Conservation (phyloP, 169 alveolate genomes). For the Eimeria brunetti region DNA sequence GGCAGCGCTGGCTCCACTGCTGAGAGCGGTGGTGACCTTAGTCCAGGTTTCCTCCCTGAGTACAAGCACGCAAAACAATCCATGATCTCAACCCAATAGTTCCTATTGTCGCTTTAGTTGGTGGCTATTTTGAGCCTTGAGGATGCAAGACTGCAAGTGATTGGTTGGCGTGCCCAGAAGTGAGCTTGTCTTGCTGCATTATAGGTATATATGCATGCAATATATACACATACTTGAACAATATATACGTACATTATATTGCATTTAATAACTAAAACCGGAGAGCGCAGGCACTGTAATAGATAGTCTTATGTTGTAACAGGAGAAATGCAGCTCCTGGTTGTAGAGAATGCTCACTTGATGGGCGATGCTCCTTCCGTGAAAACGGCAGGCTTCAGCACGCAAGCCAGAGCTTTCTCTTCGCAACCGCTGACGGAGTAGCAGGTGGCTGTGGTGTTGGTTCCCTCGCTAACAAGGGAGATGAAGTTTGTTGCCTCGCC, state of each 20-base stretch:
- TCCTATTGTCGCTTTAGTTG: not conserved
- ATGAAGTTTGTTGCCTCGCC: conserved; percentile 54
- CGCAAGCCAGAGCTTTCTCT: conserved; percentile 24
- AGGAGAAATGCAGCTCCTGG: not conserved
- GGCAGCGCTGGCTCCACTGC: not conserved
- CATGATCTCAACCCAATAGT: not conserved
- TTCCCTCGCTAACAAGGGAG: conserved; percentile 46
- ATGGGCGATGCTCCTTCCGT: not conserved
- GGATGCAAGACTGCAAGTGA: not conserved
- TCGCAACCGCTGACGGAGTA: conserved; percentile 33
- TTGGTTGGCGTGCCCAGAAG: not conserved
- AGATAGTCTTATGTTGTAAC: not conserved
- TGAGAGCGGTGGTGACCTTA: not conserved
- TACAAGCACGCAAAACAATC: not conserved
- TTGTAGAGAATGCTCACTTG: not conserved
- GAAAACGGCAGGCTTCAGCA: conserved; percentile 22
- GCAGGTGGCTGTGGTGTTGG: not conserved
- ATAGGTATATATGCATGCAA: too few relatives aligned
- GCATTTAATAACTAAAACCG: not conserved
- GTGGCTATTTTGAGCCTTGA: not conserved
- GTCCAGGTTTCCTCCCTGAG: conserved; percentile 31
- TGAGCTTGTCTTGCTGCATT: not conserved
- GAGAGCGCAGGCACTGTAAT: not conserved
- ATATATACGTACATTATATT: not conserved
- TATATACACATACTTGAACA: not conserved